These are phyloP conservation scores for Aspergillus sp. DNA, from an alignment of 2,329 filamentous ascomycete genomes.

Conservation along the genomic window DNA sequence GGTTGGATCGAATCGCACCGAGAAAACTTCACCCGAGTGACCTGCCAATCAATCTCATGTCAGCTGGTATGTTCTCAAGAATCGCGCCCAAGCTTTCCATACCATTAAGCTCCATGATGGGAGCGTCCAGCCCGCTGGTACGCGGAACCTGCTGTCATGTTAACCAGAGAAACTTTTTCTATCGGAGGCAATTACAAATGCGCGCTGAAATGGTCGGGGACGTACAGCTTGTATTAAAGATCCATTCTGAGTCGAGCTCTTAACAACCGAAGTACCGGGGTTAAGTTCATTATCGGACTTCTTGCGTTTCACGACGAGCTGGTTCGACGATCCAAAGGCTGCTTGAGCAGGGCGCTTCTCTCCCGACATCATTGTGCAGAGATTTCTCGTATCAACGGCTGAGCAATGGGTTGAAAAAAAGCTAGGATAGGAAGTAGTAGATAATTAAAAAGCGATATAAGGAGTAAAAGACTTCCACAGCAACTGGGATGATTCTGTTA, in stretches of 20 bases:
- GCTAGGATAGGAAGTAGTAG: neutral
- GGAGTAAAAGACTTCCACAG: neutral
- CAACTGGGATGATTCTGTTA: neutral
- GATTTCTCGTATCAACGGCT: neutral
- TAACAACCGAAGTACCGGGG: conserved; percentile 50
- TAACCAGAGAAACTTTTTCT: conserved; percentile 6
- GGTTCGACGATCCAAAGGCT: conserved; percentile 64
- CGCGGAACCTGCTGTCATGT: conserved; percentile 57
- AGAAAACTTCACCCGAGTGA: conserved; percentile 76
- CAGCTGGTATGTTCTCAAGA: conserved; percentile 25
- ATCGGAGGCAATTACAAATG: neutral
- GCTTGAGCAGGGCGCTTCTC: conserved; percentile 89
- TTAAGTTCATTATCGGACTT: conserved; percentile 59
- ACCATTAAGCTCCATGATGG: conserved; percentile 88
- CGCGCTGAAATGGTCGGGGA: conserved; percentile 9
- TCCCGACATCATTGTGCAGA: conserved; percentile 59
- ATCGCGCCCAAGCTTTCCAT: conserved; percentile 16
- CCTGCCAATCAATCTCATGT: conserved; percentile 32
- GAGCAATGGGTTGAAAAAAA: neutral
- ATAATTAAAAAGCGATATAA: neutral
- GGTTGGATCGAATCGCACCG: conserved; percentile 80
- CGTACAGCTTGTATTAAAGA: conserved; percentile 61
- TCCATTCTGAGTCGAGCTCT: conserved; percentile 52
- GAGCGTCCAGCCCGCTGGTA: conserved; percentile 77
- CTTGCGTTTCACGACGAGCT: conserved; percentile 84